These are phyloP conservation scores for Botrytis aclada DNA, from an alignment of 2,329 filamentous ascomycete species.

Conservation along the genomic window DNA sequence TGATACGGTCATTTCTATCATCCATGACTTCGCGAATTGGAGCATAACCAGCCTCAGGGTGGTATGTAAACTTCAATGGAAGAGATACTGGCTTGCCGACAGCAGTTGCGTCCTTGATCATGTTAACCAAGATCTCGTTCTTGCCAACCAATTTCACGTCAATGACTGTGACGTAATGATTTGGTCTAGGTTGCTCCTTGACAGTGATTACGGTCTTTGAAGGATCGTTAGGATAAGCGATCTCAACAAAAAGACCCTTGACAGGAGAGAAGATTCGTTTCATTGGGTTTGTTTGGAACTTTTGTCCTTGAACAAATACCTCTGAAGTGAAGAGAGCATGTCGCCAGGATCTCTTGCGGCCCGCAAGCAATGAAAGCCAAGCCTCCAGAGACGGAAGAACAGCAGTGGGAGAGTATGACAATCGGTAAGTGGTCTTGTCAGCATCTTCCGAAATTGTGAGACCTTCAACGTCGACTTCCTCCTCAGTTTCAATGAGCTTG, in stretches of 20 bases:
- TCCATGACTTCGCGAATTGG: constrained; percentile 97
- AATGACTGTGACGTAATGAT: constrained; percentile 84
- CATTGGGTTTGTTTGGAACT: constrained; percentile 96
- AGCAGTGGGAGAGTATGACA: constrained; percentile 71
- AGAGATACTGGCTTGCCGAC: constrained; percentile 78
- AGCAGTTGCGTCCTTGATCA: constrained; percentile 91
- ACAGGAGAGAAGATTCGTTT: constrained; percentile 85
- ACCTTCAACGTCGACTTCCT: constrained; percentile 77
- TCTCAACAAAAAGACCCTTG: constrained; percentile 85
- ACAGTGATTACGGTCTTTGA: constrained; percentile 81
- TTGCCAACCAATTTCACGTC: constrained; percentile 73
- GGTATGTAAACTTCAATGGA: constrained; percentile 86
- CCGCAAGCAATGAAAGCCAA: constrained; percentile 87
- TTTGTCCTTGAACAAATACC: constrained; percentile 89
- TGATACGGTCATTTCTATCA: constrained; percentile 93
- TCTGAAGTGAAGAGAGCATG: constrained; percentile 93
- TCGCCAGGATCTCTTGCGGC: constrained; percentile 83
- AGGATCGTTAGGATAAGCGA: constrained; percentile 76
- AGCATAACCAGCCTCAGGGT: constrained; percentile 94
- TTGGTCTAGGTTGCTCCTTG: constrained; percentile 80
- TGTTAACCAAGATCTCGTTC: constrained; percentile 79
- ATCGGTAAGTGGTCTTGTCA: constrained; percentile 77
- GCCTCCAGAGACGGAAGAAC: constrained; percentile 74
- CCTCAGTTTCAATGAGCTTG: constrained; percentile 69
- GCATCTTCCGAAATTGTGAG: constrained; percentile 78